A percentile compares a stretch with the other conserved stretches of the same genome.
phyloP scores from a whole-genome alignment of 208 protist genomes.

The Leishmania tarentolae region DNA sequence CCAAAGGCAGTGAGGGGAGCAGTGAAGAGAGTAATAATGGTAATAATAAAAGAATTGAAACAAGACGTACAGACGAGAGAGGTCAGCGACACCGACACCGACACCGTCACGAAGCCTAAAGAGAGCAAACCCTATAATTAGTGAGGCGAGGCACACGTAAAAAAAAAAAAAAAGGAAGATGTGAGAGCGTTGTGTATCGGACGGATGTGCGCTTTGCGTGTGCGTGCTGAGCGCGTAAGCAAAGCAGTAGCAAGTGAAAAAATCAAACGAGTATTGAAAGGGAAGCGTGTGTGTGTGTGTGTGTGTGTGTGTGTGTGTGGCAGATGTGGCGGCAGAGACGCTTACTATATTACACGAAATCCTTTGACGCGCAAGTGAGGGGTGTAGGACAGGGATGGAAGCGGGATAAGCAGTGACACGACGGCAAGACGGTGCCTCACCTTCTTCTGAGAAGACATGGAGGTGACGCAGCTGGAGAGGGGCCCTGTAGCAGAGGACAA shows the following conservation, averaged over 20 bases:
- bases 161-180: too few relatives aligned
- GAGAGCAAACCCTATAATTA: too few relatives aligned
- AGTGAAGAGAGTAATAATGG: not conserved
- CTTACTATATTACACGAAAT: not conserved
- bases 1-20: not conserved
- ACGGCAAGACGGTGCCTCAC: not conserved
- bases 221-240: too few relatives aligned
- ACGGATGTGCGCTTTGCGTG: too few relatives aligned
- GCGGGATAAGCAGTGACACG: not conserved
- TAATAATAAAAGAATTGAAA: not conserved
- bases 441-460: not conserved
- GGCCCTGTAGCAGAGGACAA: not conserved
- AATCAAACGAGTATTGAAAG: not conserved
- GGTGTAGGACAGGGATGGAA: not conserved
- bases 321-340: not conserved
- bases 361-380: not conserved
- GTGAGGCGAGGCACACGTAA: too few relatives aligned
- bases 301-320: not conserved
- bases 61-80: too few relatives aligned
- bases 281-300: not conserved
- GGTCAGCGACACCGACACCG: too few relatives aligned
- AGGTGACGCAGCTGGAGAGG: not conserved
- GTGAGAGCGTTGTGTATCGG: too few relatives aligned
- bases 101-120: too few relatives aligned
- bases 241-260: not conserved